Evolutionary conservation across 2,329 filamentous ascomycete species (phyloP).

Genomic region (Ceratocystis eucalypticola): DNA sequence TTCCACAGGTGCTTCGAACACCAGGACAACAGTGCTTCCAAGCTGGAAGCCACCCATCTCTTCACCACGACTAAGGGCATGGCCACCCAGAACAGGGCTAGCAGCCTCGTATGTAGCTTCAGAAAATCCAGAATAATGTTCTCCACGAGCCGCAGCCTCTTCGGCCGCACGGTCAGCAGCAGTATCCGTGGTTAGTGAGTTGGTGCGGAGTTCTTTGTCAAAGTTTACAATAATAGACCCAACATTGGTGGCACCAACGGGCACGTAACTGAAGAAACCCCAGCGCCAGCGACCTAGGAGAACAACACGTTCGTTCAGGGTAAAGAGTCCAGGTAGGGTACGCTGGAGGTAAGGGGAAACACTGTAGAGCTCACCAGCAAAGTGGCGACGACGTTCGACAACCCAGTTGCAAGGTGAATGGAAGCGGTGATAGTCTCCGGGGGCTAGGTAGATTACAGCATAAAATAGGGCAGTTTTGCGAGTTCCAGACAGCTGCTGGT

Average conservation of each 20-base stretch:
- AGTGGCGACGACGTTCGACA: slow-evolving; percentile 86
- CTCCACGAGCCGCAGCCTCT: slow-evolving; percentile 58
- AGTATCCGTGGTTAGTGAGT: slow-evolving; percentile 83
- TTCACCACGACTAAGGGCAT: slow-evolving; percentile 74
- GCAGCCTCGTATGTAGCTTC: slow-evolving; percentile 80
- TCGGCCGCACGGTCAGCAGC: slow-evolving; percentile 77
- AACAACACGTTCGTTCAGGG: slow-evolving; percentile 89
- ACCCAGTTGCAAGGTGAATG: slow-evolving; percentile 95
- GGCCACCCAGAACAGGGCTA: slow-evolving; percentile 63
- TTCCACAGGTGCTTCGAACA: slow-evolving; percentile 79
- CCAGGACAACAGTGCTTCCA: slow-evolving; percentile 84
- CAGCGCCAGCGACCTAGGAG: slow-evolving; percentile 88
- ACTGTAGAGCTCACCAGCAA: slow-evolving; percentile 88
- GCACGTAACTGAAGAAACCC: slow-evolving; percentile 93
- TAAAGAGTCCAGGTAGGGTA: slow-evolving; percentile 86
- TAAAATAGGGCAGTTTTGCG: slow-evolving; percentile 68
- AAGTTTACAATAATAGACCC: slow-evolving; percentile 96
- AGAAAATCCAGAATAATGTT: slow-evolving; percentile 77
- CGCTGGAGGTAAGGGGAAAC: slow-evolving; percentile 91
- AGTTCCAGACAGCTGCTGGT: slow-evolving; percentile 42
- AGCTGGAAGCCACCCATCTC: slow-evolving; percentile 98
- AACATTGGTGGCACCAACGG: slow-evolving; percentile 93
- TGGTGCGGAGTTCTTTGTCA: slow-evolving; percentile 83
- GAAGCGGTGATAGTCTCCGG: slow-evolving; percentile 96
- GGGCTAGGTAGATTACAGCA: slow-evolving; percentile 79